phyloP scores from a whole-genome alignment of 352 stramenopile species.

The Phytophthora fragariae region DNA sequence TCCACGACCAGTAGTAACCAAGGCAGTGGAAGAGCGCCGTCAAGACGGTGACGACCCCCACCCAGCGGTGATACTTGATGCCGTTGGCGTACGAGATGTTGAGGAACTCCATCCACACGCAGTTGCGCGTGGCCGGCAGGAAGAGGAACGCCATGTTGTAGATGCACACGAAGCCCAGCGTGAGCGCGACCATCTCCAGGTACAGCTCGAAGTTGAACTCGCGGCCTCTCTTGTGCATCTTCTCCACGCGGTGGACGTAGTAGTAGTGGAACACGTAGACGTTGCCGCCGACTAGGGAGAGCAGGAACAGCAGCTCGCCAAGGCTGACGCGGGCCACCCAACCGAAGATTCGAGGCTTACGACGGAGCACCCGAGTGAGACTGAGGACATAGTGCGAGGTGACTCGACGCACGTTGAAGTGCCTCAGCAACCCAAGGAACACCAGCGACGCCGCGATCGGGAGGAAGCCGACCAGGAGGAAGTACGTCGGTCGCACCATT shows the following conservation, averaged over 20 bases:
- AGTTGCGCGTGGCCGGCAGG: conserved; percentile 50
- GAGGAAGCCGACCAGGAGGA: conserved; percentile 51
- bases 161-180: conserved; percentile 47
- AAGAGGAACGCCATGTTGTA: conserved; percentile 67
- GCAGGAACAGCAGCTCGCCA: conserved; percentile 40
- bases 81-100: conserved; percentile 63
- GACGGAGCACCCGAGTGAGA: conserved; percentile 46
- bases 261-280: conserved; percentile 38
- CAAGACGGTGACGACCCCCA: conserved; percentile 47
- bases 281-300: conserved; percentile 37
- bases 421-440: conserved; percentile 48
- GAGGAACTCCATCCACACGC: conserved; percentile 67
- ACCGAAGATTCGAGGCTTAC: conserved; percentile 43
- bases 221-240: conserved; percentile 5
- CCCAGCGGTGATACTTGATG: conserved; percentile 64
- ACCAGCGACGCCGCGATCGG: conserved; percentile 48
- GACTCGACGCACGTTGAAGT: conserved; percentile 50
- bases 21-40: conserved; percentile 45
- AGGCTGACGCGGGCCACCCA: conserved; percentile 54
- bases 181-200: conserved; percentile 41
- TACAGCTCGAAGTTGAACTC: conserved; percentile 41
- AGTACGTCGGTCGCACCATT: conserved; percentile 65
- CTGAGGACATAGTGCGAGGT: conserved; percentile 40
- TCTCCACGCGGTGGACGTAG: conserved; percentile 10
- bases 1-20: conserved; percentile 44